Base-by-base conservation (phyloP, 108 stramenopile genomes). In the Discostella pseudostelligera region DNA sequence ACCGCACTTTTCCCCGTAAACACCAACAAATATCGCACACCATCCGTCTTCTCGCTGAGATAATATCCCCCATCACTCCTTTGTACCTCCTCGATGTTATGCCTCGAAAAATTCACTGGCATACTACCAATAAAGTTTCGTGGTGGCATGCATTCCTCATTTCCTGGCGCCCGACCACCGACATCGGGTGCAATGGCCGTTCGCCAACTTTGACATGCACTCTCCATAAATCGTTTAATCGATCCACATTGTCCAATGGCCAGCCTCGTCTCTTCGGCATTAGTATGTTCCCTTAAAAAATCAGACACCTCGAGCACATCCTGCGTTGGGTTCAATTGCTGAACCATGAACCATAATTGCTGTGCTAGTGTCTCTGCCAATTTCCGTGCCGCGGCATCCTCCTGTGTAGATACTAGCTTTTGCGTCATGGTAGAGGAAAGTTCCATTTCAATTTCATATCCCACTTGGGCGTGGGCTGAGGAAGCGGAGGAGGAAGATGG, bases 21-120 rank as follows among this genome's bases (percentile, higher is more conserved):
- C 39, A 96, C 79, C 80, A 98, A 60, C 55, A 98, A 84, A 67
- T 98, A 95, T 3, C 97, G 84, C 28, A 97, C 94, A 4, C 97
- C 97, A 67, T 98, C 97, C 45, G 96, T 96, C 84, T 98, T 98
- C 79, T 98, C 97, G 57, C 93, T 90, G 54, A 96, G 58, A 81
- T 77, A 95, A 74, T 98, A 98, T 39, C 81, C 88, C 29, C 78
- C 78, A 36, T 81, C 80, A 20, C 76, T 76, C 28, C 82, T 60
- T 64, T 96, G 94, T 2, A 97, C 87, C 56, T 88, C 85, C 60
- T 91, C 91, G 64, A 97, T 89, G 69, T 96, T 89, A 47, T 94
- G 92, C 43, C 95, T 83, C 24, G 88, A 93, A 76, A 98, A 94
- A 53, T 95, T 96, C 54, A 98, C 93, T 13, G 97, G 97, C 96